phyloP scores from a whole-genome alignment of 805 yeast genomes.

The Nadsonia fulvescens region DNA sequence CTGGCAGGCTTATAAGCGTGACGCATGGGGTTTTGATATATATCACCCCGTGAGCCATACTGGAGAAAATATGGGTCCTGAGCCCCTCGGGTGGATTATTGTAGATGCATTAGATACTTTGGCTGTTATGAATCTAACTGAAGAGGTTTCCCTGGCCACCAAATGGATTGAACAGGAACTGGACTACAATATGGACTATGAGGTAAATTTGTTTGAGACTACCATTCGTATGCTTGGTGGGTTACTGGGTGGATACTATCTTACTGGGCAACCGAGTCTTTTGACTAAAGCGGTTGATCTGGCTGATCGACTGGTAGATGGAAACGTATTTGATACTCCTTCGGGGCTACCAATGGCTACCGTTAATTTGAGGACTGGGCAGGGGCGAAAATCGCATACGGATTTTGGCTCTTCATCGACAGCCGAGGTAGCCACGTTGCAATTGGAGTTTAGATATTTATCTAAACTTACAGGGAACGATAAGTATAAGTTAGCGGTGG shows the following conservation, averaged over 20 bases:
- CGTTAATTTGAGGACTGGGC: constrained; percentile 49
- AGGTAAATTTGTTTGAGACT: constrained; percentile 80
- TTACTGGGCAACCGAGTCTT: constrained; percentile 50
- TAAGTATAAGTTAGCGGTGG: constrained; percentile 63
- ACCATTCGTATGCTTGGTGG: constrained; percentile 92
- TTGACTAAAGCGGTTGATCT: constrained; percentile 63
- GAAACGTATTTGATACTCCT: constrained; percentile 49
- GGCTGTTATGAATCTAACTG: constrained; percentile 50
- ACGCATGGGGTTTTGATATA: constrained; percentile 77
- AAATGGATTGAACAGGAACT: constrained; percentile 60
- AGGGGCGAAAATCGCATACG: constrained; percentile 41
- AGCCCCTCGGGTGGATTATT: constrained; percentile 84
- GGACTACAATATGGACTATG: constrained; percentile 51
- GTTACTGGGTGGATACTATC: constrained; percentile 60
- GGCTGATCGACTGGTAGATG: constrained; percentile 51
- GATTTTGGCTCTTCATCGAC: constrained; percentile 72
- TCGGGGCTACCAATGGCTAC: constrained; percentile 67
- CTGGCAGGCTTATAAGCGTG: constrained; percentile 55
- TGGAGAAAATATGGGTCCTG: constrained; percentile 58
- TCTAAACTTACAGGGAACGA: constrained; percentile 64
- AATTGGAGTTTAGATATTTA: constrained; percentile 71
- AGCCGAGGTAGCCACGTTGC: constrained; percentile 78
- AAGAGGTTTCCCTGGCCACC: constrained; percentile 45
- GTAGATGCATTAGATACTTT: constrained; percentile 77
- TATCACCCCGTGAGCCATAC: constrained; percentile 47